Base-by-base conservation (phyloP, 1,139 yeast genomes). In the Zygosaccharomyces pseudobailii region DNA sequence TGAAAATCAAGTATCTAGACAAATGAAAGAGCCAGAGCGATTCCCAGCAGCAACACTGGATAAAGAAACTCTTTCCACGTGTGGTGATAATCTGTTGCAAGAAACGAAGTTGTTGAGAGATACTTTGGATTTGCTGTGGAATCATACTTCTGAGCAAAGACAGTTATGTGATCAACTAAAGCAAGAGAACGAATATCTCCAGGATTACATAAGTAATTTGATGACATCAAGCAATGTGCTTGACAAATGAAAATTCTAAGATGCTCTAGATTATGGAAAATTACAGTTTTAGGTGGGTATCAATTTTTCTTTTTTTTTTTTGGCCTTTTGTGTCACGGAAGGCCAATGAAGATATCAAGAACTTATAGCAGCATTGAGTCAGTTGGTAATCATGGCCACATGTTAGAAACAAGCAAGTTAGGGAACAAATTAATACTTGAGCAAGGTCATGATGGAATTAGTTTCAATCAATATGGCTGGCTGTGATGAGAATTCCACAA, bases 201-300 rank as follows among this genome's bases (percentile, higher is more conserved):
- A 89, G 63, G 96, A 88, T 43, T 90, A 88, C 61, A 88, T 87
- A 42, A 96, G 94, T 21, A 85, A 86, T 38, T 70, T 89, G 57
- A 85, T 90, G 87, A 76, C 80, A 33, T 76, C 81, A 27, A 79
- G 82, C 37, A 78, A 78, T 48, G 70, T 77, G 1, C 42, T 63
- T 39, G 65, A 60, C 20, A 63, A 60, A 46, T 59, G 41, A 55
- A 23, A 21, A 24, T 19, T n/a, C 20, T 9, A 17, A 13, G 19
- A 13, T 13, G 17, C 17, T 13, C 17, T 13, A 13, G 17, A 13
- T 1, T 13, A 13, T 13, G 17, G 17, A 13, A 13, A 13, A 13
- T 13, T 1, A 2, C 17, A 13, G 17, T 13, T 13, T 13, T 13
- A 13, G 17, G 17, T 13, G 17, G 17, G 17, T 13, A 13, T 1